phyloP scores from a whole-genome alignment of 1,284 basidiomycete genomes.

The Gastroboletus turbinatus region DNA sequence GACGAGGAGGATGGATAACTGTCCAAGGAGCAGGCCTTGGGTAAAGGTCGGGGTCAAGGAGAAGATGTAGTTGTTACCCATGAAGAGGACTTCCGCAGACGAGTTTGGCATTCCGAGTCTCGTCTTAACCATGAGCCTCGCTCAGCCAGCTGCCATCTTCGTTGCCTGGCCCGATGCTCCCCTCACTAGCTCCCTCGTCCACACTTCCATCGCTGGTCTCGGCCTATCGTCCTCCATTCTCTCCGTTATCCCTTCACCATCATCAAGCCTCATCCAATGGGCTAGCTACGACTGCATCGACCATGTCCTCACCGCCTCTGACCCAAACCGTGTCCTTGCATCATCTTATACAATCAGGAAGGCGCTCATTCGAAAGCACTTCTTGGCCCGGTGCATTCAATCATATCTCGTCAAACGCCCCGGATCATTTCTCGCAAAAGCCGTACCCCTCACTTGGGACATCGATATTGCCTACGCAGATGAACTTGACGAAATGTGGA shows the following conservation, averaged over 20 bases:
- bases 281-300: constrained; percentile 82
- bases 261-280: constrained; percentile 61
- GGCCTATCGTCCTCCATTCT: constrained; percentile 34
- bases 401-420: constrained; percentile 76
- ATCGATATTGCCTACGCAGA: constrained; percentile 91
- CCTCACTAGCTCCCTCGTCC: constrained; percentile 70
- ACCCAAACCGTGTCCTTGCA: constrained; percentile 56
- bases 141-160: constrained; percentile 41
- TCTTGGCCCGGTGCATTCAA: constrained; percentile 76
- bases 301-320: constrained; percentile 64
- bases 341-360: constrained; percentile 92
- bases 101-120: background rate
- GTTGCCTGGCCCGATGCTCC: constrained; percentile 80
- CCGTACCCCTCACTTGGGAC: constrained; percentile 82
- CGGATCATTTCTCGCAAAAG: constrained; percentile 49
- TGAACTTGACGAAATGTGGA: constrained; percentile 92
- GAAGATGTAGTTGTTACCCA: constrained; percentile 65
- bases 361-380: constrained; percentile 94
- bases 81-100: constrained; percentile 23
- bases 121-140: background rate
- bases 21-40: constrained; percentile 77
- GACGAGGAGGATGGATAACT: constrained; percentile 72
- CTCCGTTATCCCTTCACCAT: constrained; percentile 21
- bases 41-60: constrained; percentile 81
- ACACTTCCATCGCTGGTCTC: constrained; percentile 53